phyloP scores from a whole-genome alignment of 495 filamentous ascomycete species.

The Astrothelium macrocarpum region DNA sequence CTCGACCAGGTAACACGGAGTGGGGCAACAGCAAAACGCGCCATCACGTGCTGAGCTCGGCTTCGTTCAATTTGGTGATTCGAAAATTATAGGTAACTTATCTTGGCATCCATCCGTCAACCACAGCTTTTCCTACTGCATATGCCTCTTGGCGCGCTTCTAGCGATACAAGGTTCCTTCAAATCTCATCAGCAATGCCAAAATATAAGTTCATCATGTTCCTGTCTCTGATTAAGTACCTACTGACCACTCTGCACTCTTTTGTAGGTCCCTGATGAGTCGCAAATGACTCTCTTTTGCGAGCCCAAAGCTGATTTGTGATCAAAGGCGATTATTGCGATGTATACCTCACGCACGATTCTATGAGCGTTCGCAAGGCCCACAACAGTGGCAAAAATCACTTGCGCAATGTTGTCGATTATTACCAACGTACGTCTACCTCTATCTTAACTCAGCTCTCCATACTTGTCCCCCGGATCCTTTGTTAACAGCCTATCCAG shows the following conservation, averaged over 20 bases:
- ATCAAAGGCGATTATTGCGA: conserved; percentile 90
- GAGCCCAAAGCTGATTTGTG: neutral
- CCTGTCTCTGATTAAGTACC: conserved; percentile 9
- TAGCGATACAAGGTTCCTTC: too few species aligned
- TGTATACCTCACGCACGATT: conserved; percentile 99
- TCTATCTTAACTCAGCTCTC: too few species aligned
- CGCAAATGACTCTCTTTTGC: neutral
- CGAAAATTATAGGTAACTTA: too few species aligned
- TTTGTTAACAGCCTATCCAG: conserved; percentile 35
- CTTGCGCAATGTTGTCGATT: conserved; percentile 91
- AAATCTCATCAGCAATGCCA: too few species aligned
- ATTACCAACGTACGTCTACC: conserved; percentile 77
- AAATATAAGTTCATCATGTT: conserved; percentile 59
- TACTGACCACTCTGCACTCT: conserved; percentile 53
- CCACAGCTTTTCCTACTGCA: too few species aligned
- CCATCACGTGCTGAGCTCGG: neutral
- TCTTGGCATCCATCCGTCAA: too few species aligned
- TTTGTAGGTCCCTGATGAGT: conserved; percentile 47
- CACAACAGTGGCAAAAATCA: conserved; percentile 97
- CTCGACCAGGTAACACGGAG: neutral
- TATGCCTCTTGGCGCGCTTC: too few species aligned
- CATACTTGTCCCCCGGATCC: neutral
- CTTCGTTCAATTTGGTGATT: neutral
- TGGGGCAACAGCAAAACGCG: neutral
- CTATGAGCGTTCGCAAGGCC: conserved; percentile 97